Evolutionary conservation across 176 grass and related monocot genomes (phyloP), one percentile per base, ranked within the genome.

Genomic region (Oryza officinalis): DNA sequence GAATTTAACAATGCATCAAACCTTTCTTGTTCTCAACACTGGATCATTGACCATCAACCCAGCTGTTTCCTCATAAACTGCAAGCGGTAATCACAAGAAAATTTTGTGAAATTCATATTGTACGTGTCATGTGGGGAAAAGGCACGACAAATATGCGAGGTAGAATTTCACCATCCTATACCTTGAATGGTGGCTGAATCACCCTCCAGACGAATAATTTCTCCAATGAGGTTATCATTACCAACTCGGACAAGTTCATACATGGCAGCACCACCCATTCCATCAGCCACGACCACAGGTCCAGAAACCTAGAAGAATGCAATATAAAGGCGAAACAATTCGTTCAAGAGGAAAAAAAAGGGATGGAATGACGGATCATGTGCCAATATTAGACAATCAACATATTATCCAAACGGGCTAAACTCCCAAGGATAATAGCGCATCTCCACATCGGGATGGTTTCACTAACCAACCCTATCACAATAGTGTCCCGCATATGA

Each of bases 31-130:
- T 80, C 93, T 90, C 78, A 91, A 87, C 80, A 96, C 93, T 0
- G 93, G 93, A 49, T 96, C 93, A 71, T 96, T 96, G 37, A 96
- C 93, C 88, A 74, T 92, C 41, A 96, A 85, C 37, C 90, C 93
- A 90, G 93, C 90, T 78, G 93, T 96, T 86, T 96, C 93, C 86
- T 96, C 93, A 67, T 95, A 95, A 27, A 95, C 93, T 95, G 87
- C 59, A 84, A 52, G 17, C 20, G 74, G 64, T 5, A 83, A 12
- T 61, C 59, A 63, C 75, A 44, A 44, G 12, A 66, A 72, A 50
- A 57, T 76, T 26, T 18, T 31, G 46, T 18, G 8, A 83, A 67
- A 75, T 67, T 3, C 46, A 84, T 40, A n/a, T 20, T 17, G 11
- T 25, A 31, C 0, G 30, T 41, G 11, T 52, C 7, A 3, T 52